These are phyloP conservation scores for Aureobasidium sp. DNA, from an alignment of 2,329 filamentous ascomycete species.

Conservation along the genomic window DNA sequence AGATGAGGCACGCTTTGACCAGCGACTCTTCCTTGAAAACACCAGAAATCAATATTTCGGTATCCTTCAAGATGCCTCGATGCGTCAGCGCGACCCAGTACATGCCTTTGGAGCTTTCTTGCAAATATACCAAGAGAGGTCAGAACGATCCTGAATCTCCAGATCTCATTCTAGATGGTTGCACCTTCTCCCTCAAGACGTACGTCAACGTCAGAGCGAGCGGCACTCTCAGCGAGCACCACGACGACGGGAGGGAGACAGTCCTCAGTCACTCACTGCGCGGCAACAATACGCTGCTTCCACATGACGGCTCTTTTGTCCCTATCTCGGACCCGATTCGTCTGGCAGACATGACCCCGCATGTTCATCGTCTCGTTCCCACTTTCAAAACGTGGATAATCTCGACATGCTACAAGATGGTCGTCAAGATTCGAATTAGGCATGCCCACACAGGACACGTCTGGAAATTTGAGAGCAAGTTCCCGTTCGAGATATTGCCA, in stretches of 20 bases:
- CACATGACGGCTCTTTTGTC: neutral
- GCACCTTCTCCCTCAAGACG: neutral
- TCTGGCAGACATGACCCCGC: neutral
- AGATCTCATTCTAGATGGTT: neutral
- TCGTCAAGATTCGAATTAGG: neutral
- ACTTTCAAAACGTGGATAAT: slow-evolving; percentile 5
- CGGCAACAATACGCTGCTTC: neutral
- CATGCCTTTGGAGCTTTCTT: neutral
- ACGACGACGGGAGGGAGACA: neutral
- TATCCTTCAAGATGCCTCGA: neutral
- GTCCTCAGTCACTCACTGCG: neutral
- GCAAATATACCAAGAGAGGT: neutral
- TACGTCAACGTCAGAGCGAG: neutral
- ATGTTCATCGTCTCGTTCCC: neutral
- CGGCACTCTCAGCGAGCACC: neutral
- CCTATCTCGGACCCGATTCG: neutral
- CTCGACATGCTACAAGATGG: neutral
- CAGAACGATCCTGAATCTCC: slow-evolving; percentile 2
- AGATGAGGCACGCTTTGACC: slow-evolving; percentile 3
- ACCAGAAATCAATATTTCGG: slow-evolving; percentile 1
- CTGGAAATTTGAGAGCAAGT: neutral
- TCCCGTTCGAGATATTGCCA: neutral
- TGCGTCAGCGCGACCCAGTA: neutral
- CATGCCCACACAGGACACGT: neutral
- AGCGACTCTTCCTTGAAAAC: slow-evolving; percentile 3